Evolutionary conservation across 768 basidiomycete species (phyloP), one percentile per base, ranked within the genome.

Genomic region (Auricularia sp.): DNA sequence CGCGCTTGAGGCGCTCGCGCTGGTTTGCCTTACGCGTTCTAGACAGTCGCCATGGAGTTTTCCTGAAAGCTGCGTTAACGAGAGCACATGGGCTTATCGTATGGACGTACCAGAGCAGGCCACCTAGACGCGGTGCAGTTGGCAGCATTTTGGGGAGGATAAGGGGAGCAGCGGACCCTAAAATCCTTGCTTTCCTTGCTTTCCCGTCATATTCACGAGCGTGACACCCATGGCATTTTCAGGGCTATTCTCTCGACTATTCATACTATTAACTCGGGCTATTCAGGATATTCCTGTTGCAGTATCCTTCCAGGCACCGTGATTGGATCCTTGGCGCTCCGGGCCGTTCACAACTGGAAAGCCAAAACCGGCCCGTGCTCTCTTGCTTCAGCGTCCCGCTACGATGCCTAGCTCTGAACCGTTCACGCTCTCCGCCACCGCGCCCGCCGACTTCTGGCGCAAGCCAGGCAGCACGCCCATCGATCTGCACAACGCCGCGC

Each of bases 11-110:
- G 64, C 97, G 83, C 61, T 87, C 78, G 33, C 97, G 85, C 64
- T 87, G 91, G 69, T 97, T 95, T 29, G 92, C 91, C 78, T 98
- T 98, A 65, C 96, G 86, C 3, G 93, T 95, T 18, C 82, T 75
- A 16, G 94, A 97, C 69, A 99, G 76, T 72, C 91, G 88, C 92
- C 92, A 98, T 61, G 96, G 95, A 16, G 82, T 85, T 79, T 98
- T 98, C 95, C 95, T 98, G 71, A 2, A 14, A 61, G 23, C 65
- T 34, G 44, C 8, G 36, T 29, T 11, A 51, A 18, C 18, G 47
- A 64, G 53, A 11, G 14, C 18, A 36, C 39, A 69, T 35, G 63
- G 61, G 36, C 29, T 60, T 51, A n/a, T 2, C 36, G n/a, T 33
- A 35, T 36, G 1, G 4, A 42, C 81, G 62, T 67, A 93, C 95